phyloP scores from a whole-genome alignment of 331 rosid genomes.

The Acacia pycnantha region DNA sequence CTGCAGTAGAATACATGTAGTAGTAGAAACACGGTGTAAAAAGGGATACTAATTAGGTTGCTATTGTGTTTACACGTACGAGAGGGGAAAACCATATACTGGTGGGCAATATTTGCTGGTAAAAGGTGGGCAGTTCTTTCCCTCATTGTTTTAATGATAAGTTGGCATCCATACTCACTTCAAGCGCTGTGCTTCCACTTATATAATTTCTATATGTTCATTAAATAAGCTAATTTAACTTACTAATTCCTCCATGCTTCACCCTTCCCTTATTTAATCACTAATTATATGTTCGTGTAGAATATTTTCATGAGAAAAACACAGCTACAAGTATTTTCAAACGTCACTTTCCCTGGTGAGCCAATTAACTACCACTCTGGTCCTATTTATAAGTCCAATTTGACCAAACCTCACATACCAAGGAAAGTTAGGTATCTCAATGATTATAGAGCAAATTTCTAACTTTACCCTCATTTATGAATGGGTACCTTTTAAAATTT shows the following conservation, averaged over 20 bases:
- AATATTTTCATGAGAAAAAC: background rate
- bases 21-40: background rate
- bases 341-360: background rate
- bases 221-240: background rate
- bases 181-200: background rate
- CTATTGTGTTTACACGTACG: background rate
- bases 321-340: background rate
- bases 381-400: too few species aligned
- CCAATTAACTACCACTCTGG: too few species aligned
- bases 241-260: background rate
- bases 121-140: constrained; percentile 10
- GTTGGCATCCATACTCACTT: background rate
- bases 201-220: background rate
- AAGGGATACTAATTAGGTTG: background rate
- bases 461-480: too few species aligned
- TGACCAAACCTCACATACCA: too few species aligned
- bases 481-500: too few species aligned
- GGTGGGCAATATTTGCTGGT: background rate
- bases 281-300: background rate
- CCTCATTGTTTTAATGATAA: background rate
- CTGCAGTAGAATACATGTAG: background rate
- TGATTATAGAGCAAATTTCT: too few species aligned
- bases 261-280: background rate
- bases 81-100: background rate
- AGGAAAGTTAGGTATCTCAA: too few species aligned